These are phyloP conservation scores for Wickerhamomyces sp. DNA, from an alignment of 1,139 yeast genomes.

Conservation along the genomic window DNA sequence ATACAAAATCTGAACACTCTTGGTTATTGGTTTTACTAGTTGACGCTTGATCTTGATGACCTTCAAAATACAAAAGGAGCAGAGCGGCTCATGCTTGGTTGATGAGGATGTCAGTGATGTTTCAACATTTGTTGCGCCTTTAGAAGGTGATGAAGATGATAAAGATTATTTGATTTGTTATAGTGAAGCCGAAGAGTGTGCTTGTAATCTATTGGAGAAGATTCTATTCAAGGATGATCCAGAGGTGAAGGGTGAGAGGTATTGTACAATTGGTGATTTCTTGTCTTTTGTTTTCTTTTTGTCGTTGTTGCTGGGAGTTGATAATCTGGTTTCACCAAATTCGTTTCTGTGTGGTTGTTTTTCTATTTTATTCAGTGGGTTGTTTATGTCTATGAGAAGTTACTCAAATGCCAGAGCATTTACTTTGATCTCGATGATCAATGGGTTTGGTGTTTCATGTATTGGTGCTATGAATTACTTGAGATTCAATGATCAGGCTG, in stretches of 20 bases:
- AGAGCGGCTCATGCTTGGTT: neutral
- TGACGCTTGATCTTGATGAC: constrained; percentile 12
- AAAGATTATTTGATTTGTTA: too few relatives aligned
- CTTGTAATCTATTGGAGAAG: neutral
- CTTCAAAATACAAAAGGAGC: too few relatives aligned
- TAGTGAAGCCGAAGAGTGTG: neutral
- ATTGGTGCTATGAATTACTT: neutral
- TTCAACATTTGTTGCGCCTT: neutral
- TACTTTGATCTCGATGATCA: neutral
- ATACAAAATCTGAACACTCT: constrained; percentile 18
- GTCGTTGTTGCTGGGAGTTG: neutral
- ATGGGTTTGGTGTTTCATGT: neutral
- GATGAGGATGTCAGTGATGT: neutral
- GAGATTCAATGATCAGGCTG: neutral
- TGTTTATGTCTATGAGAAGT: neutral
- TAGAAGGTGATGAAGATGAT: too few relatives aligned
- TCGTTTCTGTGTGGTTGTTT: neutral
- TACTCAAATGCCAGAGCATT: neutral
- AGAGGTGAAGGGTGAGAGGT: neutral
- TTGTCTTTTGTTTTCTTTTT: neutral
- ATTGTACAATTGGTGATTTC: neutral
- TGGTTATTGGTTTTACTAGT: constrained; percentile 22
- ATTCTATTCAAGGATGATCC: neutral
- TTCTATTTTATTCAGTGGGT: neutral
- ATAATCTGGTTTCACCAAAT: neutral